Evolutionary conservation across 73 alveolate species (phyloP).

Genomic region (Paraurostyla sp.): DNA sequence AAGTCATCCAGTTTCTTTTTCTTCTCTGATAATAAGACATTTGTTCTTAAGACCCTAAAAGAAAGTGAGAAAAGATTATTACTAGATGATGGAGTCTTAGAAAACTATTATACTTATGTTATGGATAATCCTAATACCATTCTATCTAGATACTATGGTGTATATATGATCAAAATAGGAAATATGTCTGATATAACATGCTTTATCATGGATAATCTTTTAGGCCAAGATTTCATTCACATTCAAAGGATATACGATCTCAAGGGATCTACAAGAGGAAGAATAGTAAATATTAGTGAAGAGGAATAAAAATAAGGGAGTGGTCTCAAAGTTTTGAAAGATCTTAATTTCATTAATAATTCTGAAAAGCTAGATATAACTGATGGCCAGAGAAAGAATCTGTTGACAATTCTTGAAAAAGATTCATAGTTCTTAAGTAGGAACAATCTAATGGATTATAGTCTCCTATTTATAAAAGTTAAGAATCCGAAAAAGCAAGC

Average conservation of each 20-base stretch:
- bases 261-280: conserved; percentile 62
- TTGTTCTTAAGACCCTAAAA: conserved; percentile 64
- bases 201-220: conserved; percentile 30
- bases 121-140: background rate
- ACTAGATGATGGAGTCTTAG: background rate
- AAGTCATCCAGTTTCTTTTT: conserved; percentile 71
- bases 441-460: conserved; percentile 62
- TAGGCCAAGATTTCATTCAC: conserved; percentile 16
- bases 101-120: background rate
- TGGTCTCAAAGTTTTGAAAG: conserved; percentile 54
- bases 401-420: background rate
- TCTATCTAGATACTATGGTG: conserved; percentile 35
- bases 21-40: conserved; percentile 62
- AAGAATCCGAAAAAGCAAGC: background rate
- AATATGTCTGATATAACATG: conserved; percentile 39
- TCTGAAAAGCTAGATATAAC: conserved; percentile 24
- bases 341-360: conserved; percentile 23
- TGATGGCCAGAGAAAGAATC: background rate
- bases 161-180: background rate
- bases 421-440: conserved; percentile 37
- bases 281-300: conserved; percentile 17
- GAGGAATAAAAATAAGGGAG: conserved; percentile 26
- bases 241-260: conserved; percentile 58
- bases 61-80: conserved; percentile 48
- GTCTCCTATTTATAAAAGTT: conserved; percentile 47